Base-by-base conservation (phyloP, 768 basidiomycete genomes). In the Collybiopsis confluens region DNA sequence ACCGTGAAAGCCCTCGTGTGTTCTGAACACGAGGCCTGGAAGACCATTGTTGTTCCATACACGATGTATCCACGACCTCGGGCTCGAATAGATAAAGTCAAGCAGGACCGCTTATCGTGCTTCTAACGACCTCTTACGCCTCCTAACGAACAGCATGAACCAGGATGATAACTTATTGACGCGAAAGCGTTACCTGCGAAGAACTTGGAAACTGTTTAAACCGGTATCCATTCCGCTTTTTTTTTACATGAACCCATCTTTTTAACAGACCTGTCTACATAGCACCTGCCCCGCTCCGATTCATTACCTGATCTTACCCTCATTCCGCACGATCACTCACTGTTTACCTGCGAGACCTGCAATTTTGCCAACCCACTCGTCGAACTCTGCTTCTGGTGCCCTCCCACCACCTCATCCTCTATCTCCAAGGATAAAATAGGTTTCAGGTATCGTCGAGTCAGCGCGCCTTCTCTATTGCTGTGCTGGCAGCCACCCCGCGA, bases 381-480 rank as follows among this genome's bases (percentile, higher is more conserved):
- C 8, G 47, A 48, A 16, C 13, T 48, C 15, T 48, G 47, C n/a
- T 35, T 48, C 4, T 48, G 47, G 47, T 48, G 47, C 26, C 47
- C 47, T 48, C 35, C 35, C 9, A 5, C 16, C 8, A 47, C 3
- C 4, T 18, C 33, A 23, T n/a, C 30, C 10, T 20, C 30, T 13
- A 13, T 21, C 11, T 33, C 30, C 30, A 6, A 13, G 6, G 21
- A n/a, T 10, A 9, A 36, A 13, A 21, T 8, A 2, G 11, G 26
- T 13, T 48, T 5, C 16, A 35, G 47, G 21, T 36, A 35, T 20
- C 47, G 47, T 48, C 36, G 47, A 13, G 47, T 48, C 18, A 48
- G 47, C 23, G 47, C 47, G 23, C 47, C 47, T 15, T 21, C 47
- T 36, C 35, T 48, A 7, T 10, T 48, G 20, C 26, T 48, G 35